Percentiles rank a stretch among this genome's conserved stretches.
phyloP scores from a whole-genome alignment of 306 rosid genomes.

The Prunus mongolica region DNA sequence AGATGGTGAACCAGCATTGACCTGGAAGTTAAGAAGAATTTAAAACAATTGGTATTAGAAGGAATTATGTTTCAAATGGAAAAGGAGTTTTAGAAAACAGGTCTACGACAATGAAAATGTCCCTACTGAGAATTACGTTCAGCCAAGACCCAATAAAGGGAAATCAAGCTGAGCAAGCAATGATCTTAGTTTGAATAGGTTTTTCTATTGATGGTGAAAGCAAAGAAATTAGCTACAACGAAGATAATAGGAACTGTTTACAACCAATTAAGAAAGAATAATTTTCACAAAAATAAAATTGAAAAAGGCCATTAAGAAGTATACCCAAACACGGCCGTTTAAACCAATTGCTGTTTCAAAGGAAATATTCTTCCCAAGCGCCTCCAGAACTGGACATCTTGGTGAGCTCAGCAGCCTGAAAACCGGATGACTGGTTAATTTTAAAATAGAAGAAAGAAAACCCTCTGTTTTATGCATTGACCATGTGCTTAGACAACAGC shows the following conservation, averaged over 20 bases:
- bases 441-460: background rate
- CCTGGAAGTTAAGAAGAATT: slow-evolving; percentile 36
- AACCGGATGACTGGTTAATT: slow-evolving; percentile 4
- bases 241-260: background rate
- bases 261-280: background rate
- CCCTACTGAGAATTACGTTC: background rate
- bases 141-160: background rate
- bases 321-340: slow-evolving; percentile 95
- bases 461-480: background rate
- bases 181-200: background rate
- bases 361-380: slow-evolving; percentile 85
- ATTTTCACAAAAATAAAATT: background rate
- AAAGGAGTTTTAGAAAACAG: background rate
- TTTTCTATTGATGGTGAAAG: background rate
- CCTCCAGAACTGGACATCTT: slow-evolving; percentile 72
- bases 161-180: slow-evolving; percentile 6
- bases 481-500: background rate
- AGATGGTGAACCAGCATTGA: slow-evolving; percentile 66
- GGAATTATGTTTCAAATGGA: slow-evolving; percentile 3
- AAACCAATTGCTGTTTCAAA: slow-evolving; percentile 84
- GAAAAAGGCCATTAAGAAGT: background rate
- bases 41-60: background rate
- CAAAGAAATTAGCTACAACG: background rate
- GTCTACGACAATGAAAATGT: background rate
- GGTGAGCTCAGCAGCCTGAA: slow-evolving; percentile 77